Conservation (phyloP, 1,139 yeast genomes). For the Wickerhamiella pararugosa region DNA sequence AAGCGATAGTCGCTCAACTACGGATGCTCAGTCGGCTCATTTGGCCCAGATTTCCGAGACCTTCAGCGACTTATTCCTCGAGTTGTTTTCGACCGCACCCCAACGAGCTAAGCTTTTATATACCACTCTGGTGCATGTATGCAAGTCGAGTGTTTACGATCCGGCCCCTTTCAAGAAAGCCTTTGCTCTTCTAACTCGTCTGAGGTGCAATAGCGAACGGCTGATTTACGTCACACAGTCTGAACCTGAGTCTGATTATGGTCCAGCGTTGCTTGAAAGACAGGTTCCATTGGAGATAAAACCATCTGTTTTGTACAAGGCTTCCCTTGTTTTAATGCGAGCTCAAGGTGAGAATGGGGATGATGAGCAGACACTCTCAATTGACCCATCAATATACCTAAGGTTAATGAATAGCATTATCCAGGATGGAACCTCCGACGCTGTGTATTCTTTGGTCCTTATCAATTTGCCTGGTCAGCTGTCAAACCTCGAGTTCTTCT, state of each 20-base stretch:
- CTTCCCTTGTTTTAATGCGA: conserved; percentile 20
- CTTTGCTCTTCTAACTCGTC: conserved; percentile 39
- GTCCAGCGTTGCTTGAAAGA: conserved; percentile 7
- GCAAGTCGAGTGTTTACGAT: conserved; percentile 10
- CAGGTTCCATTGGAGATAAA: conserved; percentile 9
- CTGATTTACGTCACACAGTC: conserved; percentile 34
- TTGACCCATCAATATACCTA: conserved; percentile 42
- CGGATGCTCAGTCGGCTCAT: conserved; percentile 1
- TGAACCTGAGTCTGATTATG: conserved; percentile 12
- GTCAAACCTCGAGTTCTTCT: conserved; percentile 44
- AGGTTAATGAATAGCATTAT: conserved; percentile 35
- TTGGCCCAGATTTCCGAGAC: conserved; percentile 4
- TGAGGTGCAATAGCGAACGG: conserved; percentile 37
- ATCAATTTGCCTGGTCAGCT: conserved; percentile 63
- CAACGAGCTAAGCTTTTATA: conserved; percentile 9
- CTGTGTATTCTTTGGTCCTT: conserved; percentile 48
- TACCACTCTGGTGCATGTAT: conserved; percentile 7
- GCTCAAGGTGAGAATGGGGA: neutral
- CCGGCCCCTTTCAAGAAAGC: conserved; percentile 31
- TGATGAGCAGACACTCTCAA: conserved; percentile 11
- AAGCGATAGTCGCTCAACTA: neutral
- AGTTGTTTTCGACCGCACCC: conserved; percentile 3
- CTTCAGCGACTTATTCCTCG: conserved; percentile 4
- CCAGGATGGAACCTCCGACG: conserved; percentile 52
- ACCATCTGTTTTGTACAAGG: conserved; percentile 15